Percentiles rank a stretch among this genome's conserved stretches.
Evolutionary conservation across 83 land plant species (phyloP).

Genomic region (Thuja plicata): DNA sequence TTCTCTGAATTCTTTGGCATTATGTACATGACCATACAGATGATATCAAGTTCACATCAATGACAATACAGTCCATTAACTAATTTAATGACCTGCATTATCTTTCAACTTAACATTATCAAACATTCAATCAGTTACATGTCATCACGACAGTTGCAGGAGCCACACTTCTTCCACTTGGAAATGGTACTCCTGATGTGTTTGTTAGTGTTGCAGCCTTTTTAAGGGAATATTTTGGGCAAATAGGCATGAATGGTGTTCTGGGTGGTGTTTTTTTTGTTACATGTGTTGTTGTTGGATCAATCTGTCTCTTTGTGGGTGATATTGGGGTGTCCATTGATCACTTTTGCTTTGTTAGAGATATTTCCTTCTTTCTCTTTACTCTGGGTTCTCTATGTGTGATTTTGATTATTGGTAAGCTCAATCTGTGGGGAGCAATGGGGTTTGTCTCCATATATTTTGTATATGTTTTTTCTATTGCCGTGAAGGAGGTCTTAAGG

Average conservation of each 20-base stretch:
- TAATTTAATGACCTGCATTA: too few relatives aligned
- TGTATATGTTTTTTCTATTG: conserved; percentile 40
- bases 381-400: conserved; percentile 26
- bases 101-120: too few relatives aligned
- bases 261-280: conserved; percentile 66
- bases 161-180: conserved; percentile 75
- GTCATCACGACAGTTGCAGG: conserved; percentile 87
- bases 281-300: conserved; percentile 50
- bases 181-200: conserved; percentile 86
- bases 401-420: conserved; percentile 36
- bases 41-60: too few relatives aligned
- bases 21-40: too few relatives aligned
- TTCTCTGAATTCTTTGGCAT: too few relatives aligned
- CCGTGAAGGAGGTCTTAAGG: conserved; percentile 11
- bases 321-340: conserved; percentile 20
- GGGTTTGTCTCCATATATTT: conserved; percentile 45
- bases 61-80: too few relatives aligned
- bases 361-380: conserved; percentile 47
- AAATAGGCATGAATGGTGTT: conserved; percentile 54
- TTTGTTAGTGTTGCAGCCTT: conserved; percentile 81
- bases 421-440: conserved; percentile 46
- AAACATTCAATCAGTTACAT: too few relatives aligned
- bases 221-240: conserved; percentile 22
- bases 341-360: conserved; percentile 41
- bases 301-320: conserved; percentile 31